Evolutionary conservation across 495 filamentous ascomycete species (phyloP).

Genomic region (Penicillium riverlandense): DNA sequence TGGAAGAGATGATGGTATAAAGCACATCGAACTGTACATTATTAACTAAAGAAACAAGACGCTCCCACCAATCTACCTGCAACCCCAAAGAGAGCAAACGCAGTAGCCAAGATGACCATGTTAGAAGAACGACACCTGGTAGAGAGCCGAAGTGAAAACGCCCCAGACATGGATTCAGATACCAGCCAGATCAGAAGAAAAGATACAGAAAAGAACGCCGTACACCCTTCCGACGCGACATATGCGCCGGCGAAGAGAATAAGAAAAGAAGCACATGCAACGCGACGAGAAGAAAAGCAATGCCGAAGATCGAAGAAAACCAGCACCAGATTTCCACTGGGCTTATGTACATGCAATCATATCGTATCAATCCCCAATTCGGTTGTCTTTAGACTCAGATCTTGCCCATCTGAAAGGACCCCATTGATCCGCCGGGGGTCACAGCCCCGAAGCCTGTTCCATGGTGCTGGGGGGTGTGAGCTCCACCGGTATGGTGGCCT

Average conservation of each 20-base stretch:
- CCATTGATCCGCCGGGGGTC: conserved; percentile 48
- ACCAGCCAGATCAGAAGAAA: conserved; percentile 8
- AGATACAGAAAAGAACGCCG: conserved; percentile 11
- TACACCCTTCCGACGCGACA: conserved; percentile 13
- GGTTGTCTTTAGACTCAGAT: conserved; percentile 15
- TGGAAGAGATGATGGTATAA: too few species aligned
- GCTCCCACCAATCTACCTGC: neutral
- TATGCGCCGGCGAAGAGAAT: neutral
- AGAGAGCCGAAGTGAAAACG: conserved; percentile 5
- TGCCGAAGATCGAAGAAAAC: conserved; percentile 21
- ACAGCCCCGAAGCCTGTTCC: conserved; percentile 47
- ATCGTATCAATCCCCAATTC: conserved; percentile 14
- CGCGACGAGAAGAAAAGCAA: conserved; percentile 16
- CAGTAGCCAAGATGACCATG: neutral
- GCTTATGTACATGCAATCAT: conserved; percentile 28
- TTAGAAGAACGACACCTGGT: neutral
- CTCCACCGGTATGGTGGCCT: conserved; percentile 40
- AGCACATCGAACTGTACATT: neutral
- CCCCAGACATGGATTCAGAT: conserved; percentile 16
- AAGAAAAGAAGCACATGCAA: conserved; percentile 9
- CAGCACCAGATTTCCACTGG: conserved; percentile 14
- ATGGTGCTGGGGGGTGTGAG: conserved; percentile 53
- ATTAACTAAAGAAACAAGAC: neutral
- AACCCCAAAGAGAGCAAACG: neutral
- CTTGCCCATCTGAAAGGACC: conserved; percentile 35